Conservation (phyloP, 805 yeast genomes). For the Geotrichum ghanense region DNA sequence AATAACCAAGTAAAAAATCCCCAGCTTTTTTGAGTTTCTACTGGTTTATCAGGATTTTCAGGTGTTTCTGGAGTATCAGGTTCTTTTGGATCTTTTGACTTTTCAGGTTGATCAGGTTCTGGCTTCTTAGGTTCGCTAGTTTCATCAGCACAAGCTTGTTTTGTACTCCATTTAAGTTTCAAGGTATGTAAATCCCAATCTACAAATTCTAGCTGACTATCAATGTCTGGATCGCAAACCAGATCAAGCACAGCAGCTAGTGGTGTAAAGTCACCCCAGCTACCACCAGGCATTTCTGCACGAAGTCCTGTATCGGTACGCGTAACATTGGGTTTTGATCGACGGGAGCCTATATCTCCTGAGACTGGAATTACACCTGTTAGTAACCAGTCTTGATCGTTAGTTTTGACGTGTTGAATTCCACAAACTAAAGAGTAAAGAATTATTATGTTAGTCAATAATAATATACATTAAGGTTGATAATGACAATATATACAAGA, state of each 20-base stretch:
- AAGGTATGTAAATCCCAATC: slow-evolving; percentile 14
- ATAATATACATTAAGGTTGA: neutral
- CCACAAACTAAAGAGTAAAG: slow-evolving; percentile 75
- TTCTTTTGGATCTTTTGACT: neutral
- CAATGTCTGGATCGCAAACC: slow-evolving; percentile 17
- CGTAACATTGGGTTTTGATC: slow-evolving; percentile 19
- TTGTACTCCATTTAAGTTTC: slow-evolving; percentile 13
- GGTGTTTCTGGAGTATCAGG: neutral
- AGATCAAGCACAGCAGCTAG: slow-evolving; percentile 24
- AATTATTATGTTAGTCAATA: slow-evolving; percentile 34
- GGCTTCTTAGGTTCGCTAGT: slow-evolving; percentile 5
- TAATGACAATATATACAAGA: no score
- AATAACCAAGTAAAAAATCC: slow-evolving; percentile 80
- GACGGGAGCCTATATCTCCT: slow-evolving; percentile 21
- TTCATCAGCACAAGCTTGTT: slow-evolving; percentile 21
- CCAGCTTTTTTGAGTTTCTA: slow-evolving; percentile 38
- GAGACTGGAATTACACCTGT: slow-evolving; percentile 50
- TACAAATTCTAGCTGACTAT: slow-evolving; percentile 6
- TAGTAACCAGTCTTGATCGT: slow-evolving; percentile 34
- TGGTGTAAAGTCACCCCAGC: slow-evolving; percentile 55
- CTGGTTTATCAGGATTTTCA: slow-evolving; percentile 3
- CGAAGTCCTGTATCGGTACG: slow-evolving; percentile 19
- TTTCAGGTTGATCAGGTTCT: neutral
- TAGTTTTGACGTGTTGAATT: slow-evolving; percentile 40
- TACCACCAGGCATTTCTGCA: slow-evolving; percentile 38